Base-by-base conservation (phyloP, 257 asterid species). In the Solanum sitiens region DNA sequence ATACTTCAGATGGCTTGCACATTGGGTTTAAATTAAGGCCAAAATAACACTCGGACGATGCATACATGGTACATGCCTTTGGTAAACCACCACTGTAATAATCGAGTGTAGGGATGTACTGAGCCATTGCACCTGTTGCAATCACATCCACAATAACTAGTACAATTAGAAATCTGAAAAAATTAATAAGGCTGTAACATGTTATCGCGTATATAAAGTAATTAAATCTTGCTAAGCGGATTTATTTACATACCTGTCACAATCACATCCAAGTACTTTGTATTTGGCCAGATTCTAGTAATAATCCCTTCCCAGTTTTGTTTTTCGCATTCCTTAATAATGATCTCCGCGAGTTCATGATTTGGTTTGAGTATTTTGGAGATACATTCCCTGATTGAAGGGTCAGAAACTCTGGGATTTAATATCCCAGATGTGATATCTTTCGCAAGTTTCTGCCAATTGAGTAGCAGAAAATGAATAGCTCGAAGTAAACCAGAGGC, bases 401-500 rank as follows among this genome's bases (percentile, higher is more conserved):
- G 74, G 63, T 96, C 95, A 0, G 92, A 90, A 42, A 96, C 61
- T 56, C 85, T 89, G 73, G 94, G 91, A 94, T 90, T 91, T 21
- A 96, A 14, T 0, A 74, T 44, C 5, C 99, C 99, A 0, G 93
- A 87, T 5, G 91, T 44, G 90, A 95, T 95, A 73, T 96, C 98
- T 2, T 88, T 87, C 0, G 95, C 92, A 3, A 96, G 93, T 39
- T 93, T 91, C 12, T 87, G 87, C 98, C 98, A 96, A 83, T 96
- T 91, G 73, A 94, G 87, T 33, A 92, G 94, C n/a, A 95, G 96
- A 91, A 96, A 96, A 13, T 91, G 91, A 84, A 95, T 93, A 21
- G 98, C 98, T 0, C 98, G 93, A 89, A 96, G 94, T 8, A 96
- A 92, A 44, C 98, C 98, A 1, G 98, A 96, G 45, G 98, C 98